Evolutionary conservation across 75 land plant genomes (phyloP).

Genomic region (Azolla pinnata): DNA sequence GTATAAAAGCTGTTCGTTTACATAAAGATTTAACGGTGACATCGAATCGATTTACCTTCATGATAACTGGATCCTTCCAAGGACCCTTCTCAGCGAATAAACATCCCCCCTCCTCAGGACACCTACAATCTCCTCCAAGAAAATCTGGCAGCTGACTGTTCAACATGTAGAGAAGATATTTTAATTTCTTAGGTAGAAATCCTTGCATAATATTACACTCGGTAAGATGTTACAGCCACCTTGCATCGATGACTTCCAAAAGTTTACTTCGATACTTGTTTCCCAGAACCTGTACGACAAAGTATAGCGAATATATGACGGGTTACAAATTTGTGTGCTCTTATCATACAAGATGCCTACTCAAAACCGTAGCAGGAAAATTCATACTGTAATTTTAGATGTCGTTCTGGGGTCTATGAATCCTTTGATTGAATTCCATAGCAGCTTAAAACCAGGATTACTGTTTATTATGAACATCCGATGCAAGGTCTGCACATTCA

Average conservation of each 20-base stretch:
- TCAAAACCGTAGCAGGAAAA: neutral
- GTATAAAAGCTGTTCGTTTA: neutral
- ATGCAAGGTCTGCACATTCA: conserved; percentile 58
- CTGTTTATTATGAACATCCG: conserved; percentile 74
- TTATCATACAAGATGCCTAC: neutral
- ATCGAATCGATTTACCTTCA: conserved; percentile 28
- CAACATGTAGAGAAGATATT: conserved; percentile 5
- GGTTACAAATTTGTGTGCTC: too few species aligned
- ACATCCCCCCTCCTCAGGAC: conserved; percentile 62
- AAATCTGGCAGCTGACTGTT: conserved; percentile 73
- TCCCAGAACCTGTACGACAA: conserved; percentile 58
- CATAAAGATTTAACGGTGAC: neutral
- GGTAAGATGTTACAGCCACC: conserved; percentile 25
- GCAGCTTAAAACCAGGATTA: conserved; percentile 62
- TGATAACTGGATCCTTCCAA: conserved; percentile 66
- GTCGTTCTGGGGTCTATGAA: conserved; percentile 67
- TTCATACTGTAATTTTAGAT: conserved; percentile 54
- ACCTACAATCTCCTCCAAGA: conserved; percentile 62
- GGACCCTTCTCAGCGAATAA: conserved; percentile 70
- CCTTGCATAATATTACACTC: neutral
- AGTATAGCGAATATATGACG: too few species aligned
- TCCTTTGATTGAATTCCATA: conserved; percentile 62
- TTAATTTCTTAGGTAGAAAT: neutral
- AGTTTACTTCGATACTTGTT: conserved; percentile 51
- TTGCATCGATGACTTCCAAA: conserved; percentile 65